Conservation (phyloP, 2,329 filamentous ascomycete species). For the Curvularia verruculosa region DNA sequence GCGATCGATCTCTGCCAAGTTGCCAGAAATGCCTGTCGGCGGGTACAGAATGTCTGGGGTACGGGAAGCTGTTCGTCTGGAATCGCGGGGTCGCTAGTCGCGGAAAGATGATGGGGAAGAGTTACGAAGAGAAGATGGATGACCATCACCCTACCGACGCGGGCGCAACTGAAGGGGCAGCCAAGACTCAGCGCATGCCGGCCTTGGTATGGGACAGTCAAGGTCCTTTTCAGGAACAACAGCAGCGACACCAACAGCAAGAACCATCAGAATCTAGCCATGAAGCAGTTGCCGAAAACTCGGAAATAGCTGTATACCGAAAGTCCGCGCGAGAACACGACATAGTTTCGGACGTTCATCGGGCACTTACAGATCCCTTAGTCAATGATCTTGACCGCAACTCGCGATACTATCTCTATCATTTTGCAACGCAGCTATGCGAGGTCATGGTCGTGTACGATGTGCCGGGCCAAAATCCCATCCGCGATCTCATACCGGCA, state of each 20-base stretch:
- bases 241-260: conserved; percentile 10
- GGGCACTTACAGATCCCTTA: conserved; percentile 60
- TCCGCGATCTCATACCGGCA: conserved; percentile 56
- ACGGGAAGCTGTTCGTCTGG: conserved; percentile 67
- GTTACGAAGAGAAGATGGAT: conserved; percentile 50
- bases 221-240: neutral
- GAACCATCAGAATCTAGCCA: neutral
- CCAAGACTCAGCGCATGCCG: conserved; percentile 30
- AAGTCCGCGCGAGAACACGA: conserved; percentile 12
- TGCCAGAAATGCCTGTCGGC: conserved; percentile 65
- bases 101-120: conserved; percentile 62
- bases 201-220: conserved; percentile 28
- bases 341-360: conserved; percentile 46
- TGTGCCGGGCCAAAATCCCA: conserved; percentile 54
- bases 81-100: conserved; percentile 59
- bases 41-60: conserved; percentile 66
- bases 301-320: neutral
- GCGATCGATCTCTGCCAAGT: conserved; percentile 64
- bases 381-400: conserved; percentile 59
- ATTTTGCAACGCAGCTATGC: conserved; percentile 59
- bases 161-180: conserved; percentile 28
- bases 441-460: conserved; percentile 61
- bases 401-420: conserved; percentile 55
- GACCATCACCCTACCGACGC: conserved; percentile 3
- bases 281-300: neutral